Base-by-base conservation (phyloP, 1,284 basidiomycete species). In the Prillingera fragicola region DNA sequence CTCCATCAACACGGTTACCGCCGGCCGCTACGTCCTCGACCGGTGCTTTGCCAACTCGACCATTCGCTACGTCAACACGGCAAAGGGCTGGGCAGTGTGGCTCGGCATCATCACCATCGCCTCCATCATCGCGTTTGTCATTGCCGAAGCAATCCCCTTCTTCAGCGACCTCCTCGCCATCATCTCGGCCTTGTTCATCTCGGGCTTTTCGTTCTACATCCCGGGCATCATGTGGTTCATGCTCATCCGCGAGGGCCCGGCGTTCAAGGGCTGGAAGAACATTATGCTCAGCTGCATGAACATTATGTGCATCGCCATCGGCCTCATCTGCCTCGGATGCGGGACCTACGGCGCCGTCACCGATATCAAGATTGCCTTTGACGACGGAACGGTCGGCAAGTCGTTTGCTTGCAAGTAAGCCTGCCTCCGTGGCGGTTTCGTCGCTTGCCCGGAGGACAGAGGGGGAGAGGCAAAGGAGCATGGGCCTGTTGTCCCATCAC, bases 51-150 rank as follows among this genome's bases (percentile, higher is more conserved):
- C 24, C 17, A 33, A 41, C 37, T 41, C 37, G 33, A 37, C 41
- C 9, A 39, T 50, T 3, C 62, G 65, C 43, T 66, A 65, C 48
- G 57, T 71, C 35, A 59, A 65, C 29, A 45, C 43, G 1, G n/a
- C 33, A 5, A 34, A 32, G 23, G 73, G 75, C 6, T 53, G 63
- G 26, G 54, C 63, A 14, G 67, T 73, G 4, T 83, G 81, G 81
- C 64, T 77, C 24, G 66, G 71, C 2, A 29, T 37, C 15, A 43
- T 43, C 19, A 19, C 27, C 15, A 31, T 29, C 23, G 18, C 27
- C 26, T 43, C 33, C 34, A 21, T 47, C 23, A 35, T 44, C 24
- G 50, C 41, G 3, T 51, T 28, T 15, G 17, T 51, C 24, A 26
- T 51, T 17, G 50, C 50, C n/a, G 41, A 51, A 45, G 57, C 56